phyloP scores from a whole-genome alignment of 163 green algal genomes.

The Chlorella variabilis region DNA sequence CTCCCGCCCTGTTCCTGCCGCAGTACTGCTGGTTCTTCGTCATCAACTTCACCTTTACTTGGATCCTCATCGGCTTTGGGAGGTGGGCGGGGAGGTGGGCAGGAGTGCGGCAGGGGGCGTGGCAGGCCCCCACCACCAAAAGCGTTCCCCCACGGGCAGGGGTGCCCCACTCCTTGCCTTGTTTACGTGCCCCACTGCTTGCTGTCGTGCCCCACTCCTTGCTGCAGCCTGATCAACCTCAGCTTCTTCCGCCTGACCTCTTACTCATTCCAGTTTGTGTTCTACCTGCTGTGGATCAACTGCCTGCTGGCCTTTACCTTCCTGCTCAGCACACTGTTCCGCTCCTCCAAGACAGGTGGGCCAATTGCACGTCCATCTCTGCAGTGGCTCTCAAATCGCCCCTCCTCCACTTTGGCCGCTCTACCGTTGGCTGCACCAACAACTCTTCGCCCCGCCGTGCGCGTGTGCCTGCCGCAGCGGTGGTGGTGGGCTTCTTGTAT shows the following conservation, averaged over 20 bases:
- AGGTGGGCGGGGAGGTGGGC: no score
- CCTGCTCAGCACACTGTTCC: constrained; percentile 82
- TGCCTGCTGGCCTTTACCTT: constrained; percentile 84
- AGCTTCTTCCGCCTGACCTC: constrained; percentile 78
- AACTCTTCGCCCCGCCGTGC: no score
- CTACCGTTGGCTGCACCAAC: no score
- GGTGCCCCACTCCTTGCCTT: no score
- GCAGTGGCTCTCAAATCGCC: neutral
- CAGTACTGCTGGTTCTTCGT: constrained; percentile 74
- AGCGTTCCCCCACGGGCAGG: no score
- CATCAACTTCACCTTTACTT: constrained; percentile 78
- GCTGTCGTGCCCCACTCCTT: no score
- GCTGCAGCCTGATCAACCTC: constrained; percentile 58
- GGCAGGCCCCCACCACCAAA: no score
- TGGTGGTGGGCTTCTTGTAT: constrained; percentile 73
- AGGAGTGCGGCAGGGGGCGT: no score
- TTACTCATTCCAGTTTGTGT: constrained; percentile 55
- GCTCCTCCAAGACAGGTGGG: constrained; percentile 56
- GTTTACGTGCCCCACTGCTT: no score
- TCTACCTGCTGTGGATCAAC: constrained; percentile 87
- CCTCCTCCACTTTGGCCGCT: no score
- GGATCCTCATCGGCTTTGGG: constrained; percentile 82
- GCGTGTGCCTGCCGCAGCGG: constrained; percentile 37
- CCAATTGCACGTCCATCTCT: neutral
- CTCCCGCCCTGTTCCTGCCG: neutral